A percentile compares a stretch with the other conserved stretches of the same genome.
Evolutionary conservation across 306 rosid species (phyloP).

Genomic region (Pueraria montana): DNA sequence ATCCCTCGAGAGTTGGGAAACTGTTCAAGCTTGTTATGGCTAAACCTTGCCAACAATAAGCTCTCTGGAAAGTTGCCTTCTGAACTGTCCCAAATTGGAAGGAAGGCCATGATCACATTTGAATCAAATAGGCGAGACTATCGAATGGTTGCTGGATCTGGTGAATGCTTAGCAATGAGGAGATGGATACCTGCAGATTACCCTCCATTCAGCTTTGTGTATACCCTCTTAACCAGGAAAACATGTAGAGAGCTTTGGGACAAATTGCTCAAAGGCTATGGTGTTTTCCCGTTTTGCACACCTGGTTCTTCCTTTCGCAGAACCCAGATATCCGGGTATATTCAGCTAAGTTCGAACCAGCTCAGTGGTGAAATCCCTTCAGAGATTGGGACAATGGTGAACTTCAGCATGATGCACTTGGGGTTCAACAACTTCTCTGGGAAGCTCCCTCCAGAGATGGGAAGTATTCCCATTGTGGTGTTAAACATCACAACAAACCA

Average conservation of each 20-base stretch:
- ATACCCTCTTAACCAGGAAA: constrained; percentile 80
- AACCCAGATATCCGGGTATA: constrained; percentile 78
- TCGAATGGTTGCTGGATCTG: constrained; percentile 67
- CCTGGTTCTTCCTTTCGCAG: constrained; percentile 55
- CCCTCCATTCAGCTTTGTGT: constrained; percentile 92
- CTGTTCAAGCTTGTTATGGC: constrained; percentile 89
- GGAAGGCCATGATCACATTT: constrained; percentile 66
- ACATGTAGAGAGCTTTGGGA: constrained; percentile 88
- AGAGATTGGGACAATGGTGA: constrained; percentile 72
- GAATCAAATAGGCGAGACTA: constrained; percentile 52
- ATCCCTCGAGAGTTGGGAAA: constrained; percentile 84
- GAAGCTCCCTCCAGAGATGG: constrained; percentile 72
- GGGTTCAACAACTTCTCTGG: constrained; percentile 74
- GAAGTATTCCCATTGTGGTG: constrained; percentile 65
- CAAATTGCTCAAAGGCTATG: constrained; percentile 76
- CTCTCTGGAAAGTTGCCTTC: constrained; percentile 75
- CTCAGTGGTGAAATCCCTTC: constrained; percentile 80
- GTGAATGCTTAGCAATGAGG: constrained; percentile 89
- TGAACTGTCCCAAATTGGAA: constrained; percentile 76
- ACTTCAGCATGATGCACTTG: constrained; percentile 79
- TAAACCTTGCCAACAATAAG: constrained; percentile 86
- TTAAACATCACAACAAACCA: constrained; percentile 71
- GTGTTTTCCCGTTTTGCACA: constrained; percentile 67
- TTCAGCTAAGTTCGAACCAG: constrained; percentile 79
- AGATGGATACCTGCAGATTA: constrained; percentile 98